These are phyloP conservation scores for Ochromonas danica DNA, from an alignment of 108 stramenopile genomes.

Conservation along the genomic window DNA sequence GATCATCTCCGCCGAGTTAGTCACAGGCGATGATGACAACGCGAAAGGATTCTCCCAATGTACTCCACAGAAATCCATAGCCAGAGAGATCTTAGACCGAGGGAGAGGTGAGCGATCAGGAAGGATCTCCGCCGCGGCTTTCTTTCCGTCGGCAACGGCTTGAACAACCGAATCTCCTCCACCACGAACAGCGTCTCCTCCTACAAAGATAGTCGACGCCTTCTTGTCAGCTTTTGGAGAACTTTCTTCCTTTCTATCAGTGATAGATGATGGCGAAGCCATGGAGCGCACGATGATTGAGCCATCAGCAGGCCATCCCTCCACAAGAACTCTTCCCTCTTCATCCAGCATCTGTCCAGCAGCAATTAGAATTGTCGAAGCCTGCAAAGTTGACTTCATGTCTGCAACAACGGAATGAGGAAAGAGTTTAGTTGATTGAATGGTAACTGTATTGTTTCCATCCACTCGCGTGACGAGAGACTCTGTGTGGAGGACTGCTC, in stretches of 20 bases:
- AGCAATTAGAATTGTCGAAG: not conserved
- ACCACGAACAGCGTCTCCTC: not conserved
- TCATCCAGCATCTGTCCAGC: conserved; percentile 1
- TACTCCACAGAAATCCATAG: not conserved
- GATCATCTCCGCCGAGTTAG: not conserved
- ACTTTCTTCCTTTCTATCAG: no score
- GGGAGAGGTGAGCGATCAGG: not conserved
- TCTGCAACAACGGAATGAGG: no score
- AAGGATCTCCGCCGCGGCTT: not conserved
- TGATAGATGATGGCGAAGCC: not conserved
- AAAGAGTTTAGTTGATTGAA: no score
- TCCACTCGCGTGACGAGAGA: not conserved
- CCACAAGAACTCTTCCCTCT: not conserved
- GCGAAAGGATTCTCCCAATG: not conserved
- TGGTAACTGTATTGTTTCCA: not conserved
- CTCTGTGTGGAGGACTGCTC: not conserved
- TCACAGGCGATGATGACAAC: not conserved
- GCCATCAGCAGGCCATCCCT: not conserved
- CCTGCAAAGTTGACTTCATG: not conserved
- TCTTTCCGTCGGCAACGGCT: not conserved
- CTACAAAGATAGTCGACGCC: not conserved
- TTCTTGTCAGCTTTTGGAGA: no score
- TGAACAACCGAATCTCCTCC: not conserved
- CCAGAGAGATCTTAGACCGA: not conserved
- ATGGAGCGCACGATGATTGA: not conserved